Percentiles rank a stretch among this genome's conserved stretches.
phyloP scores from a whole-genome alignment of 2,329 filamentous ascomycete species.

The Aspergillus sp. region DNA sequence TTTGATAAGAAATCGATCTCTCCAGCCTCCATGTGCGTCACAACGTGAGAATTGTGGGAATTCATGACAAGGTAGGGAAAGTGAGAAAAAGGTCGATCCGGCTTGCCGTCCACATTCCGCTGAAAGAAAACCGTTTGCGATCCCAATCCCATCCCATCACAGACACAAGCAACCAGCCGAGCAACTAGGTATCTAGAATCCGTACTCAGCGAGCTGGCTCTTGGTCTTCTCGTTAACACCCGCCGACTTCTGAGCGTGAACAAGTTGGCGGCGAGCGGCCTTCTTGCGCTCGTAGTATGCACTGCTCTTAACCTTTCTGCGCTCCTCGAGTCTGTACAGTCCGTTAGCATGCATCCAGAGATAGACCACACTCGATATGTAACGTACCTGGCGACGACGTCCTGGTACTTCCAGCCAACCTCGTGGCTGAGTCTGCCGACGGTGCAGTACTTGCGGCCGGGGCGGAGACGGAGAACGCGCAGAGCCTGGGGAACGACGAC shows the following conservation, averaged over 20 bases:
- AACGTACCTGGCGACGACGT: constrained; percentile 93
- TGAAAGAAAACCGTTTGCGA: constrained; percentile 39
- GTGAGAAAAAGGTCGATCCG: constrained; percentile 38
- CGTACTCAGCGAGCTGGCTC: constrained; percentile 82
- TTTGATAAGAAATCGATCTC: constrained; percentile 32
- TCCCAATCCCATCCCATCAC: constrained; percentile 38
- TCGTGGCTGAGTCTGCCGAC: constrained; percentile 97
- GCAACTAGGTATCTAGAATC: constrained; percentile 67
- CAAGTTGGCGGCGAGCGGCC: constrained; percentile 83
- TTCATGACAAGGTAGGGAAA: constrained; percentile 33
- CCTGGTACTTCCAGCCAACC: constrained; percentile 99
- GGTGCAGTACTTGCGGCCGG: constrained; percentile 99
- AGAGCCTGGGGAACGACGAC: constrained; percentile 98
- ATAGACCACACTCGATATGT: constrained; percentile 2
- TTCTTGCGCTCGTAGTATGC: constrained; percentile 99
- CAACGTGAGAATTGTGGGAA: constrained; percentile 32
- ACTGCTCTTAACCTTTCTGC: constrained; percentile 98
- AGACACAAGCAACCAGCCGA: constrained; percentile 41
- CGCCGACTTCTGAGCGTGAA: constrained; percentile 89
- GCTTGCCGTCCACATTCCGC: constrained; percentile 39
- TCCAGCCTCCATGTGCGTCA: constrained; percentile 33
- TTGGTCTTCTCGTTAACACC: constrained; percentile 82
- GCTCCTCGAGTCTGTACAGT: constrained; percentile 82
- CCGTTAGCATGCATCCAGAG: not conserved
- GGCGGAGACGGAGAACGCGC: constrained; percentile 93